Evolutionary conservation across 495 filamentous ascomycete species (phyloP).

Genomic region (Penicillium parvum): DNA sequence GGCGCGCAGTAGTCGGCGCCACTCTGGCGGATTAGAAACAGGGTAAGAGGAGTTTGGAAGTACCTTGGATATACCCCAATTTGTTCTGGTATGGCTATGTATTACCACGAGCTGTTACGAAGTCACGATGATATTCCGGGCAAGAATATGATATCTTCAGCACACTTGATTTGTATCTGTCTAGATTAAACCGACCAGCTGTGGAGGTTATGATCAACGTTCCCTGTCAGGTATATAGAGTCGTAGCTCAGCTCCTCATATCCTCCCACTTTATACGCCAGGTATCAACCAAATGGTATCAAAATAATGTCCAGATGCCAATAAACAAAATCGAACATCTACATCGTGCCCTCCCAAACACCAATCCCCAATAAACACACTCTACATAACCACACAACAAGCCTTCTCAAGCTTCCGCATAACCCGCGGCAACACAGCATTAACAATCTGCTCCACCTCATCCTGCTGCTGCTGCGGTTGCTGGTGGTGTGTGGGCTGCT

Average conservation of each 20-base stretch:
- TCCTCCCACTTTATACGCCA: too few relatives aligned
- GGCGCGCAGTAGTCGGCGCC: neutral
- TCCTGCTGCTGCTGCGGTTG: conserved; percentile 51
- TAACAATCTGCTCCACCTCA: conserved; percentile 59
- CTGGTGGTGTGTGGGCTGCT: conserved; percentile 35
- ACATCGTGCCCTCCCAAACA: conserved; percentile 1
- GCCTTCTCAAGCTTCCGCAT: conserved; percentile 62
- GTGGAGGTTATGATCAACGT: too few relatives aligned
- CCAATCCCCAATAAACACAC: neutral
- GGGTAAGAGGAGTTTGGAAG: too few relatives aligned
- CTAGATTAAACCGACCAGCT: too few relatives aligned
- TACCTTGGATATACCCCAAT: neutral
- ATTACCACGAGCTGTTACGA: too few relatives aligned
- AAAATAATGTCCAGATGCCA: neutral
- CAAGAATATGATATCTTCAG: neutral
- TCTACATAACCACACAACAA: conserved; percentile 78
- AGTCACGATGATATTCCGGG: too few relatives aligned
- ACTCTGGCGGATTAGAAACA: neutral
- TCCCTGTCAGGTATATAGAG: too few relatives aligned
- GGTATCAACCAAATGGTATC: too few relatives aligned
- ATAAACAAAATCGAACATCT: conserved; percentile 1
- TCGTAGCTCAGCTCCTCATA: too few relatives aligned
- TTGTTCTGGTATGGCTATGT: neutral
- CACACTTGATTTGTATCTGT: too few relatives aligned
- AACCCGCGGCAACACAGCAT: conserved; percentile 55